phyloP scores from a whole-genome alignment of 331 rosid genomes.

The Malus hybrid region DNA sequence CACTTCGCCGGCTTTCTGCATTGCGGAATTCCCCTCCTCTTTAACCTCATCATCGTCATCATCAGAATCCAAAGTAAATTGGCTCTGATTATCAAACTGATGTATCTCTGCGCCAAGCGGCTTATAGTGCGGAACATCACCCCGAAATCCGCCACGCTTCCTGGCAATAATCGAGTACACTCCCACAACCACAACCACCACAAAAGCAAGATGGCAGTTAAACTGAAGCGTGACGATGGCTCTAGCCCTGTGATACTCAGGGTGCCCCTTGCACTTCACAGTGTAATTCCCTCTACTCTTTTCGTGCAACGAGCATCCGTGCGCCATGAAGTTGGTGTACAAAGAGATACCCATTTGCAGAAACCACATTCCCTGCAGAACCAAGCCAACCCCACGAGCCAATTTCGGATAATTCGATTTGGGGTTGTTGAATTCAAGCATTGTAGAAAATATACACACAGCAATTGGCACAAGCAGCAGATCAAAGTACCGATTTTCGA shows the following conservation, averaged over 20 bases:
- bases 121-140: conserved; percentile 21
- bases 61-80: conserved; percentile 73
- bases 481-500: conserved; percentile 75
- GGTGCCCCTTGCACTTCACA: conserved; percentile 59
- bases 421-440: conserved; percentile 34
- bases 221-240: conserved; percentile 92
- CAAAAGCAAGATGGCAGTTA: conserved; percentile 80
- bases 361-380: conserved; percentile 76
- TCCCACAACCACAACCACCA: conserved; percentile 33
- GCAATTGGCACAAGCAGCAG: conserved; percentile 58
- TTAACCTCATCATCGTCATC: conserved; percentile 29
- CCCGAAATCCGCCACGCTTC: conserved; percentile 26
- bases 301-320: conserved; percentile 50
- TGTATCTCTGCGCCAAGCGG: conserved; percentile 53
- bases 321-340: conserved; percentile 42
- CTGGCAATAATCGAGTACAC: conserved; percentile 30
- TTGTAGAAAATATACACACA: conserved; percentile 45
- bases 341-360: conserved; percentile 69
- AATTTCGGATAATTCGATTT: conserved; percentile 33
- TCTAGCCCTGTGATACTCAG: conserved; percentile 70
- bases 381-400: conserved; percentile 59
- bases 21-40: conserved; percentile 23
- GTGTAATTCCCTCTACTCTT: conserved; percentile 73
- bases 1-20: conserved; percentile 22
- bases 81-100: conserved; percentile 26